These are phyloP conservation scores for Fraxinus americana DNA, from an alignment of 257 asterid species.

Conservation along the genomic window DNA sequence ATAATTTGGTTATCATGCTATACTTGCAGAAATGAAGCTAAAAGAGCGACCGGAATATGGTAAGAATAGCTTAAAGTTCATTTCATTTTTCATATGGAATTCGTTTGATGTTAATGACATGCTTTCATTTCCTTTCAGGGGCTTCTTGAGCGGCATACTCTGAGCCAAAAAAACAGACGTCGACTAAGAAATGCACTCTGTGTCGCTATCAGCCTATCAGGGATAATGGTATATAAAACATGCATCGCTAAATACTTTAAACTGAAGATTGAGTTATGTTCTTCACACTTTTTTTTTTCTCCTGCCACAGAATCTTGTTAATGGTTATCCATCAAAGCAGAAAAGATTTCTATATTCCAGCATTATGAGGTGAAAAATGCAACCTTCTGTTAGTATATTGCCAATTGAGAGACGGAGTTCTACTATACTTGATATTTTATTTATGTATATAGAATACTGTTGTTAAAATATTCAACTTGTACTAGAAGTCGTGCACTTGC, in stretches of 20 bases:
- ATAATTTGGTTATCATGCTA: conserved; percentile 18
- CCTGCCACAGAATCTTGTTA: background rate
- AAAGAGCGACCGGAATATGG: conserved; percentile 77
- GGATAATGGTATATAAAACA: background rate
- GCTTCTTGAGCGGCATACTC: conserved; percentile 65
- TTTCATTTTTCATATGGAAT: conserved; percentile 13
- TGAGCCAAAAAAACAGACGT: conserved; percentile 23
- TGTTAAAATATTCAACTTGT: background rate
- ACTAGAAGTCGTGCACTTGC: too few species aligned
- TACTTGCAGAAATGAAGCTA: conserved; percentile 58
- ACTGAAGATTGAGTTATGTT: background rate
- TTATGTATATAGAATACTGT: conserved; percentile 4
- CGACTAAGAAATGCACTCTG: background rate
- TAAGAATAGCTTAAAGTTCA: conserved; percentile 36
- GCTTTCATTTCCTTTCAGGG: conserved; percentile 45
- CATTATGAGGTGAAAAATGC: background rate
- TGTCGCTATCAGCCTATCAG: background rate
- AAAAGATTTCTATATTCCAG: background rate
- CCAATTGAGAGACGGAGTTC: background rate
- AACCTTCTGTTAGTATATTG: background rate
- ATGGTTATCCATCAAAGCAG: background rate
- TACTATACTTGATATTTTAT: background rate
- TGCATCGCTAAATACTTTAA: background rate
- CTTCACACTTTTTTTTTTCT: background rate
- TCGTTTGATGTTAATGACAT: conserved; percentile 22